phyloP scores from a whole-genome alignment of 139 green algal species.

The Astrephomene gubernaculifera region DNA sequence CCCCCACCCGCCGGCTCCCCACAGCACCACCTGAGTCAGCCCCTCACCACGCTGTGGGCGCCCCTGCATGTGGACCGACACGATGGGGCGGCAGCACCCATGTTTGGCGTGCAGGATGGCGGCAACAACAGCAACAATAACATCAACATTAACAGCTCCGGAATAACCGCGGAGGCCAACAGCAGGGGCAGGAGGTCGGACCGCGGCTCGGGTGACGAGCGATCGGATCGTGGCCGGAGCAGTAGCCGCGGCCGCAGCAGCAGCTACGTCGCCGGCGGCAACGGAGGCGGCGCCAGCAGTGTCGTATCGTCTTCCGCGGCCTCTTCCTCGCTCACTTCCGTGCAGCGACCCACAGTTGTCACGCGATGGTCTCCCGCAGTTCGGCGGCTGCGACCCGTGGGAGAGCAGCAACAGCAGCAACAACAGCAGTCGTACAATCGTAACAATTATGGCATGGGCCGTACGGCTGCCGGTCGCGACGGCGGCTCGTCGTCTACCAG shows the following conservation, averaged over 20 bases:
- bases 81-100: slow-evolving; percentile 9
- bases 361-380: slow-evolving; percentile 39
- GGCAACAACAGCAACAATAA: too few species aligned
- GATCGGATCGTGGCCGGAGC: not conserved
- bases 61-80: slow-evolving; percentile 54
- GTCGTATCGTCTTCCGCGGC: not conserved
- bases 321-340: not conserved
- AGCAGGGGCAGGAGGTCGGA: not conserved
- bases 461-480: not conserved
- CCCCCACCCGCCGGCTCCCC: not conserved
- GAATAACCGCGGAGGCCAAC: too few species aligned
- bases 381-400: slow-evolving; percentile 11
- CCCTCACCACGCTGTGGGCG: slow-evolving; percentile 42
- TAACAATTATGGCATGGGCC: not conserved
- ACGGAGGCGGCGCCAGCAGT: not conserved
- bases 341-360: not conserved
- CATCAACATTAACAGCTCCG: too few species aligned
- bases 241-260: not conserved
- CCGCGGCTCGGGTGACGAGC: not conserved
- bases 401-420: too few species aligned
- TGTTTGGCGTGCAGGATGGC: slow-evolving; percentile 8
- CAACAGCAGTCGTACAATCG: too few species aligned
- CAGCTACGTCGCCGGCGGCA: not conserved
- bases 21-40: slow-evolving; percentile 30
- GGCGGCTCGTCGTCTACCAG: slow-evolving; percentile 9